Evolutionary conservation across 2,329 filamentous ascomycete genomes (phyloP).

Genomic region (Talaromyces sp.): DNA sequence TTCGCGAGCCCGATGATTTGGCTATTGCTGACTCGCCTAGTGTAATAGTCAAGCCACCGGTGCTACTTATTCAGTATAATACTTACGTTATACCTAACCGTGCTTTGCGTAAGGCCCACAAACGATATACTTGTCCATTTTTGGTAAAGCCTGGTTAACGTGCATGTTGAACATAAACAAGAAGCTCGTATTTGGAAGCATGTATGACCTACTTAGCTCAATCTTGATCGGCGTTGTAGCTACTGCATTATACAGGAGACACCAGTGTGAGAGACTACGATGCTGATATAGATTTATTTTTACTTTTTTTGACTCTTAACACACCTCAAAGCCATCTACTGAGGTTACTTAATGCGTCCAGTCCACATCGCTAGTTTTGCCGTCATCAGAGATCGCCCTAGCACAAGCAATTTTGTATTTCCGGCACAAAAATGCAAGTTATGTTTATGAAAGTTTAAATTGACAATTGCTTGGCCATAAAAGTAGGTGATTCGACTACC

Average conservation of each 20-base stretch:
- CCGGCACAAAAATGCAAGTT: not conserved
- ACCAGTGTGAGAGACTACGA: not conserved
- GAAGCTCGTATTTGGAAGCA: not conserved
- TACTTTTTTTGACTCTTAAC: not conserved
- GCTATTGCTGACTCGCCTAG: not conserved
- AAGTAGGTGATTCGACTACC: not conserved
- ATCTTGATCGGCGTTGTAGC: not conserved
- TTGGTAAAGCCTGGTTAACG: not conserved
- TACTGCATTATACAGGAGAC: not conserved
- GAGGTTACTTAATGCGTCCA: not conserved
- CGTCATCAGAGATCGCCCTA: not conserved
- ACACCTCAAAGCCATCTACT: not conserved
- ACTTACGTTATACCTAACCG: not conserved
- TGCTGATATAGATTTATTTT: not conserved
- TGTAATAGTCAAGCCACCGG: not conserved
- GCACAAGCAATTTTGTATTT: not conserved
- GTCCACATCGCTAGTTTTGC: not conserved
- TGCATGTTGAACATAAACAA: not conserved
- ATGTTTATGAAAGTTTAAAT: not conserved
- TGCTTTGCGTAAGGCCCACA: not conserved
- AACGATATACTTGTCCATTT: not conserved
- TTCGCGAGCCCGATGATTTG: not conserved
- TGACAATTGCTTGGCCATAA: not conserved
- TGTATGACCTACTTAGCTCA: not conserved
- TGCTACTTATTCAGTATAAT: not conserved